phyloP scores from a whole-genome alignment of 345 rosid genomes.

The Dipteronia sinensis region DNA sequence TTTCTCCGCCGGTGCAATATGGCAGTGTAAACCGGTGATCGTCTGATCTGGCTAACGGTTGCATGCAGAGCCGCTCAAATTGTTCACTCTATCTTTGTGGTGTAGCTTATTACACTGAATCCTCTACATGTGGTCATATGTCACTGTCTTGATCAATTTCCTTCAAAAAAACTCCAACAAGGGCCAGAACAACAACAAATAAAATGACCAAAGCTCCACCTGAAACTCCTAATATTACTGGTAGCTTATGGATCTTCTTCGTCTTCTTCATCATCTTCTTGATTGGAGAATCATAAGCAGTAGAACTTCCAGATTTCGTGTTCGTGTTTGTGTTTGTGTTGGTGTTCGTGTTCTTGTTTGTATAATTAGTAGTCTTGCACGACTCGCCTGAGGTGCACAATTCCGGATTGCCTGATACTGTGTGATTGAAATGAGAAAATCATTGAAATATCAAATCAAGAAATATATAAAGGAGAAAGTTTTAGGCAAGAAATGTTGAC shows the following conservation, averaged over 20 bases:
- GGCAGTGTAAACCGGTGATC: no score
- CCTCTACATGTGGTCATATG: no score
- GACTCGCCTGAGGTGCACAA: slow-evolving; percentile 33
- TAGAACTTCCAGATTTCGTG: not conserved
- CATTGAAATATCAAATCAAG: not conserved
- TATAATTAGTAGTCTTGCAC: not conserved
- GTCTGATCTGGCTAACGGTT: no score
- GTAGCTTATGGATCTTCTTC: not conserved
- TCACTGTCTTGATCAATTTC: slow-evolving; percentile 5
- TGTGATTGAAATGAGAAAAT: not conserved
- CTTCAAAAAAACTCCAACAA: no score
- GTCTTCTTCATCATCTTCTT: no score
- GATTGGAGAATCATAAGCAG: not conserved
- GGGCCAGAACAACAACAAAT: no score
- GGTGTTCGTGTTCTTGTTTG: not conserved
- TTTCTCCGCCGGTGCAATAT: not conserved
- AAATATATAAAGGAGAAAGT: not conserved
- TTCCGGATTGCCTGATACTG: slow-evolving; percentile 36
- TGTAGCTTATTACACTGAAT: no score
- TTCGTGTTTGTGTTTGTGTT: not conserved
- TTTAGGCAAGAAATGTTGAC: not conserved
- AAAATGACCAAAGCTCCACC: not conserved
- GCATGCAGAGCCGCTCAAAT: no score
- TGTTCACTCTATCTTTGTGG: slow-evolving; percentile 27
- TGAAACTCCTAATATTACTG: not conserved